phyloP scores from a whole-genome alignment of 1,284 basidiomycete genomes.

The Abortiporus biennis region DNA sequence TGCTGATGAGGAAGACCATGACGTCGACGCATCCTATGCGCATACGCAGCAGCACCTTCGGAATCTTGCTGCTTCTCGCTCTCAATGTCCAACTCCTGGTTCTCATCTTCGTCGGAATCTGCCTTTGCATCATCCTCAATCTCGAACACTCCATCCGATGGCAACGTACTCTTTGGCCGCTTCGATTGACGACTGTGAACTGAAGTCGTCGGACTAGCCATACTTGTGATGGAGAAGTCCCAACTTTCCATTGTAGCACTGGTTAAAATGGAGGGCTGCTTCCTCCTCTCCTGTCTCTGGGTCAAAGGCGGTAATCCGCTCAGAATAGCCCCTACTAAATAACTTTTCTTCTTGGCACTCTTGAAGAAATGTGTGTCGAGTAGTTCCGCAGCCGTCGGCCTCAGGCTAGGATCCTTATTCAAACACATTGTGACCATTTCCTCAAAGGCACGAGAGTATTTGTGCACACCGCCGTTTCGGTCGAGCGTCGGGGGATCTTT shows the following conservation, averaged over 20 bases:
- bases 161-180: conserved; percentile 1
- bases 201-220: conserved; percentile 19
- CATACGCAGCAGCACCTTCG: conserved; percentile 12
- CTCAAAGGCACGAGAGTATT: conserved; percentile 78
- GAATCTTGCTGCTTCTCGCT: conserved; percentile 1
- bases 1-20: conserved; percentile 4
- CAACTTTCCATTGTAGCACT: conserved; percentile 56
- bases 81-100: neutral
- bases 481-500: conserved; percentile 72
- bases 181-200: conserved; percentile 14
- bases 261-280: conserved; percentile 32
- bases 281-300: conserved; percentile 62
- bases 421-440: conserved; percentile 81
- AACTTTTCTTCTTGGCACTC: conserved; percentile 66
- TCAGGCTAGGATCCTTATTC: conserved; percentile 72
- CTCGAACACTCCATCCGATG: conserved; percentile 6
- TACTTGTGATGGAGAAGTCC: conserved; percentile 44
- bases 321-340: conserved; percentile 72
- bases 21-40: conserved; percentile 7
- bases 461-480: conserved; percentile 64
- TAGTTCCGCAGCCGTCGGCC: conserved; percentile 78
- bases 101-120: neutral
- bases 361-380: conserved; percentile 79
- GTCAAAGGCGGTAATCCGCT: conserved; percentile 63
- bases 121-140: conserved; percentile 3